Evolutionary conservation across 2,329 filamentous ascomycete genomes (phyloP), one percentile per base, ranked within the genome.

Genomic region (Hypoxylon sp.): DNA sequence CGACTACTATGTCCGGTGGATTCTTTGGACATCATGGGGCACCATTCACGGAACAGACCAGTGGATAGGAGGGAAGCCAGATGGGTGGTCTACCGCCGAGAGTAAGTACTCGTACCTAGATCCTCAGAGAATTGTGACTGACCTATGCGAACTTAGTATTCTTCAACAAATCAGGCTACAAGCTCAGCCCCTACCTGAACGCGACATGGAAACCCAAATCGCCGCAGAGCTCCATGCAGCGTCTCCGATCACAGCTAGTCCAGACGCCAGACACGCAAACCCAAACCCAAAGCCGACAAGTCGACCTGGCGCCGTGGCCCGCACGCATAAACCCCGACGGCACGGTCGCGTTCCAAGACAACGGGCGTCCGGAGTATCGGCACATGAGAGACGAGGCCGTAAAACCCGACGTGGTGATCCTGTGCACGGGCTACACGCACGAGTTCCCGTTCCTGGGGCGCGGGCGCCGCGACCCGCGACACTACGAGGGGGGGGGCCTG

Each of bases 231-330:
- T 0, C 71, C 65, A 0, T 60, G 7, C 68, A 76, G 19, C 67
- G 65, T 3, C 42, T 74, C 12, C 71, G 77, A 21, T 58, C 69
- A 1, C 60, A 55, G 34, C 43, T 76, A 41, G 68, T 78, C 55
- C 71, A 76, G 20, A 52, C 55, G 7, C 47, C 51, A 3, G 64
- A 74, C 0, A 69, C 72, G 0, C 62, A 76, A 26, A 57, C 66
- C n/a, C 67, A 73, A 15, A 76, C 73, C 0, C 37, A 64, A 2
- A 72, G 69, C 7, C 69, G 69, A 13, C 67, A 65, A 38, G 78
- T 81, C 20, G 69, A 78, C 25, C 68, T 79, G 0, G 67, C 69
- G 1, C 70, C 70, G 1, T 80, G 76, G 76, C 78, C 78, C 0
- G 51, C 62, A 2, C 38, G 56, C 2, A 67, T 80, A 12, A 66